These are phyloP conservation scores for Metschnikowia chrysomelidarum DNA, from an alignment of 805 yeast species.

Conservation along the genomic window DNA sequence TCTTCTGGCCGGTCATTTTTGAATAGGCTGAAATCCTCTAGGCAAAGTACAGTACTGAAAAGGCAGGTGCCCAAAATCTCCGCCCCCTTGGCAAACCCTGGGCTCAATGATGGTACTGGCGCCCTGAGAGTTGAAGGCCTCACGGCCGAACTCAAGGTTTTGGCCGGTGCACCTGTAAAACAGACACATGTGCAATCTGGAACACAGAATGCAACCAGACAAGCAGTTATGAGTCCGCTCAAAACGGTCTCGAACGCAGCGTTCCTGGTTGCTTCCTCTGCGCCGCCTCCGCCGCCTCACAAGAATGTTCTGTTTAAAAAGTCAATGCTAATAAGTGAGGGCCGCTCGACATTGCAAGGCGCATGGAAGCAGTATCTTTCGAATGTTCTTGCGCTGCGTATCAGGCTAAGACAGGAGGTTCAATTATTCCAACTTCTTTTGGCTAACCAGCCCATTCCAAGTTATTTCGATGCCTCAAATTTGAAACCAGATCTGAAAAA, in stretches of 20 bases:
- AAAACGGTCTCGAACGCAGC: conserved; percentile 6
- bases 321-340: background rate
- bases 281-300: conserved; percentile 19
- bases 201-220: too few relatives aligned
- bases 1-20: conserved; percentile 6
- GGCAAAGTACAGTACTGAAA: background rate
- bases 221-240: conserved; percentile 15
- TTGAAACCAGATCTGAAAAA: background rate
- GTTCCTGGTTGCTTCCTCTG: conserved; percentile 9
- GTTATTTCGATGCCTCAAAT: conserved; percentile 2
- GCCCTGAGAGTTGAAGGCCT: conserved; percentile 22
- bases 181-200: background rate
- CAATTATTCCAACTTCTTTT: conserved; percentile 27
- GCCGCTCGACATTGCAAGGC: conserved; percentile 3
- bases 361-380: conserved; percentile 37
- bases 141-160: conserved; percentile 14
- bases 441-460: conserved; percentile 16
- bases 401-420: conserved; percentile 42
- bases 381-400: conserved; percentile 36
- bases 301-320: conserved; percentile 4
- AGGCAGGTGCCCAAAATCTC: conserved; percentile 19
- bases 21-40: conserved; percentile 1
- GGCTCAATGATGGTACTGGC: conserved; percentile 28
- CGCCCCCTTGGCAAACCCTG: conserved; percentile 34
- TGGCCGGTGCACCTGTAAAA: conserved; percentile 17